phyloP scores from a whole-genome alignment of 2,329 filamentous ascomycete genomes.

The Zalaria obscura region DNA sequence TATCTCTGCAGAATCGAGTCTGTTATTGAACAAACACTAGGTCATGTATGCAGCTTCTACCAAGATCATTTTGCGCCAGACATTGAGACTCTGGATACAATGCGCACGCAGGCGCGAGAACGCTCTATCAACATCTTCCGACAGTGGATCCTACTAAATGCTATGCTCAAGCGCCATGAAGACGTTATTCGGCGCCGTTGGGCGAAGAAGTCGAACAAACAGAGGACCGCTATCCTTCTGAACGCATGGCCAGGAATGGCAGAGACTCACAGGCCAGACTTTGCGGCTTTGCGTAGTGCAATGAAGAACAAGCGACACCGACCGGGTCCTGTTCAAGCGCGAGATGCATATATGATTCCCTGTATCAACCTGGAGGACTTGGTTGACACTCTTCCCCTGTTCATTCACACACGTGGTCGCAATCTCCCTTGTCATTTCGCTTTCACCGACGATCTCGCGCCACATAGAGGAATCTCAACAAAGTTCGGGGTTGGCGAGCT shows the following conservation, averaged over 20 bases:
- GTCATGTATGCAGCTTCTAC: too few relatives aligned
- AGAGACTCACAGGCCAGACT: slow-evolving; percentile 37
- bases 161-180: slow-evolving; percentile 37
- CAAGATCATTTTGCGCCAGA: too few relatives aligned
- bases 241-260: slow-evolving; percentile 38
- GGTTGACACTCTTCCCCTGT: slow-evolving; percentile 28
- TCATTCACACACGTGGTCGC: slow-evolving; percentile 39
- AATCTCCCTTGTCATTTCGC: slow-evolving; percentile 33
- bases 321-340: neutral
- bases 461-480: too few relatives aligned
- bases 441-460: slow-evolving; percentile 6
- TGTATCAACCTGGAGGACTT: slow-evolving; percentile 46
- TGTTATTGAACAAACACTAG: too few relatives aligned
- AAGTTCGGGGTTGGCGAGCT: too few relatives aligned
- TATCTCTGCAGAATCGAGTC: too few relatives aligned
- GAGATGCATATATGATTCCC: slow-evolving; percentile 34
- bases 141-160: slow-evolving; percentile 21
- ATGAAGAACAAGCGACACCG: too few relatives aligned
- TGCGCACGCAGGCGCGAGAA: slow-evolving; percentile 9
- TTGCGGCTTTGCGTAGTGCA: slow-evolving; percentile 18
- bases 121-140: slow-evolving; percentile 19
- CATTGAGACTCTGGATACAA: too few relatives aligned
- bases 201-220: slow-evolving; percentile 36
- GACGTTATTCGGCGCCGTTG: slow-evolving; percentile 38
- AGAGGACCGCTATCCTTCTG: slow-evolving; percentile 34